These are phyloP conservation scores for Zygotorulaspora danielsina DNA, from an alignment of 805 yeast species.

Conservation along the genomic window DNA sequence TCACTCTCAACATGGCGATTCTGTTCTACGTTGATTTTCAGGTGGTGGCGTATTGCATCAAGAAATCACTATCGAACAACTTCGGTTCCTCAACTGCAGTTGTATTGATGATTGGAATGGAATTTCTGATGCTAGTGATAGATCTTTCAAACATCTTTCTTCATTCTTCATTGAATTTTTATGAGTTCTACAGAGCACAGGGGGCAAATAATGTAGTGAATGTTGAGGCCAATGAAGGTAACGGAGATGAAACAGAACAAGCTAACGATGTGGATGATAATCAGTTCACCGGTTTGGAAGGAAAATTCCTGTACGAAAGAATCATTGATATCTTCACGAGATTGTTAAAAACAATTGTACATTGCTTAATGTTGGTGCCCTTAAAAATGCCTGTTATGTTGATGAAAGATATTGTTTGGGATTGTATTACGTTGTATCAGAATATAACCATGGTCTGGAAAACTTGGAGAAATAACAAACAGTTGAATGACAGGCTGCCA, in stretches of 20 bases:
- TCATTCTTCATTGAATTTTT: slow-evolving; percentile 38
- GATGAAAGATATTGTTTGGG: slow-evolving; percentile 46
- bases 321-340: slow-evolving; percentile 51
- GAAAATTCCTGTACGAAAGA: slow-evolving; percentile 56
- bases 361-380: slow-evolving; percentile 45
- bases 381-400: slow-evolving; percentile 45
- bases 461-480: slow-evolving; percentile 46
- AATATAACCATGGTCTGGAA: slow-evolving; percentile 39
- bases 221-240: slow-evolving; percentile 10
- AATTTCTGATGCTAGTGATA: slow-evolving; percentile 60
- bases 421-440: slow-evolving; percentile 32
- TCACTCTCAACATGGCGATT: slow-evolving; percentile 42
- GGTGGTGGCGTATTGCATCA: slow-evolving; percentile 53
- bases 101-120: slow-evolving; percentile 68
- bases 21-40: slow-evolving; percentile 49
- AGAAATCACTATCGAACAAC: slow-evolving; percentile 39
- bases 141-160: slow-evolving; percentile 39
- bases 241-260: slow-evolving; percentile 17
- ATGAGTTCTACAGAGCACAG: slow-evolving; percentile 43
- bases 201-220: neutral
- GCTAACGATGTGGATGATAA: slow-evolving; percentile 49
- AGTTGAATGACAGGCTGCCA: slow-evolving; percentile 58
- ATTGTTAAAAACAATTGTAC: slow-evolving; percentile 43
- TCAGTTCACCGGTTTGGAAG: slow-evolving; percentile 54
- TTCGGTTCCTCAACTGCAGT: slow-evolving; percentile 44